These are phyloP conservation scores for Hibiscus tridactylites DNA, from an alignment of 345 rosid species.

Conservation along the genomic window DNA sequence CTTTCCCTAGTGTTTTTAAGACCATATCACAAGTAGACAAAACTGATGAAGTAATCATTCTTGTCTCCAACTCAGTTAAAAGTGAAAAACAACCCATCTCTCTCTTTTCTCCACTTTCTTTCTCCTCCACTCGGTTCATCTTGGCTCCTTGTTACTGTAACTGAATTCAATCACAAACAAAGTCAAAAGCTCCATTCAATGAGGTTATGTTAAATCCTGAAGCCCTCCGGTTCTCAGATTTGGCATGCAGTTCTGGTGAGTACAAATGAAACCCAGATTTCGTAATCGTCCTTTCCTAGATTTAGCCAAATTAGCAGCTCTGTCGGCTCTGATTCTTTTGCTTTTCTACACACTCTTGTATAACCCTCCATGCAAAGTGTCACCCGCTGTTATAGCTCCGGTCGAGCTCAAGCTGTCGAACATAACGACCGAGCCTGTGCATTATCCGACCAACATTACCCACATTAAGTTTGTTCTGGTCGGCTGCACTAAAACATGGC, in stretches of 20 bases:
- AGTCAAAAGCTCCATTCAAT: neutral
- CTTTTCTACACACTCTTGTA: neutral
- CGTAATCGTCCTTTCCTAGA: neutral
- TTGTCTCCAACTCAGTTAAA: neutral
- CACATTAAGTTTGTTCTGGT: constrained; percentile 44
- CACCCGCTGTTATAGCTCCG: neutral
- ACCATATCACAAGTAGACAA: neutral
- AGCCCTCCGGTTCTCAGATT: neutral
- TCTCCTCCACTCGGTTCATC: neutral
- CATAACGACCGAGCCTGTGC: neutral
- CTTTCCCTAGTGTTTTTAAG: neutral
- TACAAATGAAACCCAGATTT: neutral
- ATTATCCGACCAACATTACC: constrained; percentile 32
- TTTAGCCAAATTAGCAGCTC: neutral
- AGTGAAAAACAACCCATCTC: neutral
- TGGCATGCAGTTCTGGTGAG: too few species aligned
- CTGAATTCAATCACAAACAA: neutral
- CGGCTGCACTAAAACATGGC: constrained; percentile 39
- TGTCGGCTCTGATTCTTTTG: neutral
- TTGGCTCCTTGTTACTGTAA: neutral
- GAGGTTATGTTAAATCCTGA: neutral
- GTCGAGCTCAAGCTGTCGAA: neutral
- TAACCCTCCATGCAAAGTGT: neutral
- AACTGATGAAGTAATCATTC: neutral
- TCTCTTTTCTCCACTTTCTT: neutral